Conservation (phyloP, 2,329 filamentous ascomycete species). For the Beauveria sp. region DNA sequence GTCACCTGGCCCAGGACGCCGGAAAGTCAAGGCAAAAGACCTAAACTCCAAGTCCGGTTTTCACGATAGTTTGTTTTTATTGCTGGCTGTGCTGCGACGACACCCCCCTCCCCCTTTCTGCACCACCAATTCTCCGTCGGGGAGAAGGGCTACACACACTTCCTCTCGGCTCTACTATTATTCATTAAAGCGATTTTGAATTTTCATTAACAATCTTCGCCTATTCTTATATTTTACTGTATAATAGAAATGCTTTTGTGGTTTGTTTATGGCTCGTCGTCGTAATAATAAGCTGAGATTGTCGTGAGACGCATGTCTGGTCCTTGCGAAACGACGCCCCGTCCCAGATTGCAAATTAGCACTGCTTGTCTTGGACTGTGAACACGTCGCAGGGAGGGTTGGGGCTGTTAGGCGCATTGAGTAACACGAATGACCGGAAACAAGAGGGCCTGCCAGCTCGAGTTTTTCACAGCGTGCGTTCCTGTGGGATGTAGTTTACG, state of each 20-base stretch:
- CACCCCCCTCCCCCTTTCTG: background rate
- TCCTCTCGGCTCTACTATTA: background rate
- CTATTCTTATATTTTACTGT: background rate
- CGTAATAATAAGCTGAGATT: background rate
- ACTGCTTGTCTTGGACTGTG: background rate
- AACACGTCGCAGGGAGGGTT: background rate
- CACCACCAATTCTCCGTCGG: background rate
- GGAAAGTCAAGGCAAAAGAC: constrained; percentile 3
- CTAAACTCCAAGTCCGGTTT: constrained; percentile 9
- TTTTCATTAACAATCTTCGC: background rate
- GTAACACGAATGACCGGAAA: constrained; percentile 1
- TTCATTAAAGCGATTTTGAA: background rate
- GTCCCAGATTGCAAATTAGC: background rate
- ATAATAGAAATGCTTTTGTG: background rate
- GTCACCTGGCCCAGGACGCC: constrained; percentile 7
- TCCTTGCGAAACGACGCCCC: background rate
- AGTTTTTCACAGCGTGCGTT: background rate
- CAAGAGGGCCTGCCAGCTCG: background rate
- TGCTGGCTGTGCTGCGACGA: background rate
- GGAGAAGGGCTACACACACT: background rate
- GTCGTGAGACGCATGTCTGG: background rate
- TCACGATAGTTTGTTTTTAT: constrained; percentile 8
- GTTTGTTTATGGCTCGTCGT: background rate
- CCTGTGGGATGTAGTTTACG: background rate
- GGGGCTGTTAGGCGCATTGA: background rate